Evolutionary conservation across 2,329 filamentous ascomycete genomes (phyloP), one percentile per base, ranked within the genome.

Genomic region (Colletotrichum scovillei): DNA sequence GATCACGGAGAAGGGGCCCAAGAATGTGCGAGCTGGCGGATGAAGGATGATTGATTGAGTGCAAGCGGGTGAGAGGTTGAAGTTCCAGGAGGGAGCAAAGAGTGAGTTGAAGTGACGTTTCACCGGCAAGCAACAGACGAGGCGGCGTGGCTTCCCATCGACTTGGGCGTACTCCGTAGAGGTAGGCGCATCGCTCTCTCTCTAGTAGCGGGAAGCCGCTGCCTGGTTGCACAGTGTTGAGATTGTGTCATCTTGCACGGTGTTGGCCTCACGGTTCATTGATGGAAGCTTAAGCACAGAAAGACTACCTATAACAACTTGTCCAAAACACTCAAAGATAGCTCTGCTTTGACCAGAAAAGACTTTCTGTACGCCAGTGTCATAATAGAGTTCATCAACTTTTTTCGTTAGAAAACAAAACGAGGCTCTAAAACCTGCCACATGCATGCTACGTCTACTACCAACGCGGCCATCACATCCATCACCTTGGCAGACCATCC

Each of bases 401-500:
- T 73, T 73, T 49, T 73, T 66, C 67, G 71, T 73, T 57, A 71
- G 46, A 70, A 73, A 60, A 70, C 49, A 71, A 63, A 53, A 68
- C 58, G 66, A 64, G 67, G 71, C 71, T 73, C 71, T 73, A 73
- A 63, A 64, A 66, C 60, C 67, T 71, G 60, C 69, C 71, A 62
- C 71, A 73, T 73, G 71, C 71, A 73, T 73, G 71, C 71, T 55
- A 63, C 63, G 67, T 71, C 71, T 73, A 66, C 71, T 62, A 73
- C 63, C 60, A 70, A 71, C 32, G 32, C 35, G 49, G 19, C 52
- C 59, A 35, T 22, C 26, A 49, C 19, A 49, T 49, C 4, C 19
- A 49, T 49, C 8, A 49, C 38, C 60, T 28, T 46, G 32, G 12
- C 19, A 52, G 67, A 69, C 32, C 28, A 16, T 38, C 32, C 62